These are phyloP conservation scores for Fibroporia radiculosa DNA, from an alignment of 768 basidiomycete genomes.

Conservation along the genomic window DNA sequence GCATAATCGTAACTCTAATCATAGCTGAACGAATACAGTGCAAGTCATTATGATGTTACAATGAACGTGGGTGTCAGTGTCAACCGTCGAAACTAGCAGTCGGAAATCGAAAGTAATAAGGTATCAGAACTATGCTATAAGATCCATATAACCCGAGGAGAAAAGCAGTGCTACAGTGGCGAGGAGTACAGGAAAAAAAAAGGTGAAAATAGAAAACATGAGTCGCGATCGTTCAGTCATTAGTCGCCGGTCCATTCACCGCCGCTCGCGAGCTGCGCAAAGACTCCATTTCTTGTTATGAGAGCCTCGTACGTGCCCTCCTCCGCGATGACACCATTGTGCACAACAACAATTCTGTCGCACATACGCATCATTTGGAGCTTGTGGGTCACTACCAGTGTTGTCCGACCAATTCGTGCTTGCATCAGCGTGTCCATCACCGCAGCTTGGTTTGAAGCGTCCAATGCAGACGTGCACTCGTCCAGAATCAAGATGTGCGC, in stretches of 20 bases:
- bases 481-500: conserved; percentile 77
- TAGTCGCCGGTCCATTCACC: conserved; percentile 52
- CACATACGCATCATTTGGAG: conserved; percentile 86
- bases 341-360: conserved; percentile 77
- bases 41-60: conserved; percentile 1
- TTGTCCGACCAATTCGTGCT: conserved; percentile 67
- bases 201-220: not conserved
- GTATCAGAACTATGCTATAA: conserved; percentile 12
- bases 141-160: conserved; percentile 14
- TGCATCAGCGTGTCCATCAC: conserved; percentile 70
- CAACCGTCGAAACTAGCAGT: conserved; percentile 4
- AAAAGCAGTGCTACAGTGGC: conserved; percentile 2
- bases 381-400: conserved; percentile 92
- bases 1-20: not conserved
- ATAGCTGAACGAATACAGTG: not conserved
- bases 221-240: not conserved
- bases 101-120: conserved; percentile 13
- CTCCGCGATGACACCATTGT: conserved; percentile 73
- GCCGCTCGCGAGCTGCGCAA: conserved; percentile 69
- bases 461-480: conserved; percentile 92
- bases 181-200: not conserved
- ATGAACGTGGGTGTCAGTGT: not conserved
- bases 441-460: conserved; percentile 73
- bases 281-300: conserved; percentile 58
- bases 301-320: conserved; percentile 70